Evolutionary conservation across 106 monocot genomes (phyloP).

Genomic region (Apostasia ramifera): DNA sequence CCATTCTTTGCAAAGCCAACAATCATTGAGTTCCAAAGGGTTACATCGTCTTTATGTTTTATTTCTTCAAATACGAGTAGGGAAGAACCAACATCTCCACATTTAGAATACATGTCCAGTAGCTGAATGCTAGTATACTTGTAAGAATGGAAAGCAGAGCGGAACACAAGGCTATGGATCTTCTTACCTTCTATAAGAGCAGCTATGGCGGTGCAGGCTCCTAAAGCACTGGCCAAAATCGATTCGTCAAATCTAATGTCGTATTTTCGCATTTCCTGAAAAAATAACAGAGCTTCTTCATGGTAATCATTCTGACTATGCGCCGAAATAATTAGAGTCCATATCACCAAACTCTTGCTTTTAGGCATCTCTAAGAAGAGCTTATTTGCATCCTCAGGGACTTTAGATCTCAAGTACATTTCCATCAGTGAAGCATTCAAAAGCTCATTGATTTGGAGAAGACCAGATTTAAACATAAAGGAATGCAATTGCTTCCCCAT

Average conservation of each 20-base stretch:
- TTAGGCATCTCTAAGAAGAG: constrained; percentile 38
- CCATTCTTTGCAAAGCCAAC: constrained; percentile 68
- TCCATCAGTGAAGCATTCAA: constrained; percentile 38
- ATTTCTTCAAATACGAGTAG: constrained; percentile 35
- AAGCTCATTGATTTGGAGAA: constrained; percentile 24
- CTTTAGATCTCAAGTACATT: constrained; percentile 49
- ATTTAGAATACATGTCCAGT: constrained; percentile 79
- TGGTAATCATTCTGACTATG: constrained; percentile 36
- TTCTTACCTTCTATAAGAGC: constrained; percentile 33
- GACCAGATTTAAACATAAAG: constrained; percentile 33
- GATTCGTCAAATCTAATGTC: constrained; percentile 41
- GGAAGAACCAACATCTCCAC: constrained; percentile 45
- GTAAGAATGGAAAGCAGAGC: constrained; percentile 31
- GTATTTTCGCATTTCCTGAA: constrained; percentile 30
- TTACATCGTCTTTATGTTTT: constrained; percentile 25
- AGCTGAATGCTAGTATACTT: constrained; percentile 35
- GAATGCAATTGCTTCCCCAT: constrained; percentile 52
- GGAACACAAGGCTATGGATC: constrained; percentile 38
- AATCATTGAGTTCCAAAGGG: constrained; percentile 65
- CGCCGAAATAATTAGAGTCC: constrained; percentile 68
- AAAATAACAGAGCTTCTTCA: constrained; percentile 32
- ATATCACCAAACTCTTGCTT: constrained; percentile 29
- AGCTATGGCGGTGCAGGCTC: constrained; percentile 56
- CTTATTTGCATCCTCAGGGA: constrained; percentile 33
- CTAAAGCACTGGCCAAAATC: constrained; percentile 41